Conservation (phyloP, 768 basidiomycete genomes). For the Suillus occidentalis region DNA sequence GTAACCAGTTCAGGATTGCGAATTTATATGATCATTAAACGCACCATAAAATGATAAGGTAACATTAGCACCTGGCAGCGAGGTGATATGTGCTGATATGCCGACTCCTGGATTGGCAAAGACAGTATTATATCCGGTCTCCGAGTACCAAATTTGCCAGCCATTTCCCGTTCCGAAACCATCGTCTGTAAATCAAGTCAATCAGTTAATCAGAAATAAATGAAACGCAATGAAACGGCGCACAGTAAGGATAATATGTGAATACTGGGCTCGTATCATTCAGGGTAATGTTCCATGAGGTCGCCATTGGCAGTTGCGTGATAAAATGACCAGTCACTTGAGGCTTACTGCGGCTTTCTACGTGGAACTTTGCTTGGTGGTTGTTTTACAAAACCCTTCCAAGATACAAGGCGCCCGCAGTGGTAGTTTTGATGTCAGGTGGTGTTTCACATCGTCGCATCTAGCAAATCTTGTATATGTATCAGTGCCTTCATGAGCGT, state of each 20-base stretch:
- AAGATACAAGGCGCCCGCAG: background rate
- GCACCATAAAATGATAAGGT: constrained; percentile 28
- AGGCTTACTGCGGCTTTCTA: background rate
- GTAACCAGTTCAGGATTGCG: background rate
- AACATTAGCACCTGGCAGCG: constrained; percentile 24
- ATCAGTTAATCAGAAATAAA: too few relatives aligned
- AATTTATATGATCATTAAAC: background rate
- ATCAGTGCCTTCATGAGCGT: constrained; percentile 1
- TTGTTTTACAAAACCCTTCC: background rate
- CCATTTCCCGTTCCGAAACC: constrained; percentile 14
- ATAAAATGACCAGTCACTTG: background rate
- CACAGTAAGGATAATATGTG: constrained; percentile 12
- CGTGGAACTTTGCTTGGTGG: background rate
- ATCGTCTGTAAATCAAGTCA: constrained; percentile 8
- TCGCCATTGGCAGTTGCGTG: background rate
- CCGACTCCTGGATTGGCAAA: constrained; percentile 5
- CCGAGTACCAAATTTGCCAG: constrained; percentile 18
- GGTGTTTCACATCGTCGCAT: background rate
- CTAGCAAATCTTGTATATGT: background rate
- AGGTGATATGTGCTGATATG: constrained; percentile 15
- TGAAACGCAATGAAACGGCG: background rate
- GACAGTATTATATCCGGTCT: constrained; percentile 10
- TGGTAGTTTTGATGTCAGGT: background rate
- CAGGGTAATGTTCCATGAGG: constrained; percentile 8
- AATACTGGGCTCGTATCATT: constrained; percentile 11